Conservation (phyloP, 306 rosid species). For the Sphenostylis stenocarpa region DNA sequence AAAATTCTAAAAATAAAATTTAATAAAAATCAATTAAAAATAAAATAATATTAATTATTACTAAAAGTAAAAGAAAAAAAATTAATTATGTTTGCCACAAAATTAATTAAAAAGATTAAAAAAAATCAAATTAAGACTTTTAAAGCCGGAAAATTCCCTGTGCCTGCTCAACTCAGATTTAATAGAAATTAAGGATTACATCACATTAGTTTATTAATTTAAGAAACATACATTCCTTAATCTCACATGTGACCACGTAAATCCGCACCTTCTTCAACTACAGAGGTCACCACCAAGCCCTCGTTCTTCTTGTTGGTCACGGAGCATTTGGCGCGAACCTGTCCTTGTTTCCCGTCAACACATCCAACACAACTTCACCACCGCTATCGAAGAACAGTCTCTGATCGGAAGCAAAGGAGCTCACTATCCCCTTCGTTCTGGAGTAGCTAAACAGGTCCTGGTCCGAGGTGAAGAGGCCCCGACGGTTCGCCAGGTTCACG, state of each 20-base stretch:
- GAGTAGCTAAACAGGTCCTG: slow-evolving; percentile 39
- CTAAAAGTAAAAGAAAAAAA: no score
- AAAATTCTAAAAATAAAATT: no score
- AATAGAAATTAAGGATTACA: no score
- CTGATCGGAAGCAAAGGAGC: slow-evolving; percentile 38
- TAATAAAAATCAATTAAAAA: no score
- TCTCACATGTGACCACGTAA: not conserved
- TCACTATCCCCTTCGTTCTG: slow-evolving; percentile 40
- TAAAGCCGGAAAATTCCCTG: no score
- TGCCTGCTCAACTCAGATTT: no score
- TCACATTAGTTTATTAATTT: not conserved
- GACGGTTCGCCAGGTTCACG: slow-evolving; percentile 43
- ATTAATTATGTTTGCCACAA: no score
- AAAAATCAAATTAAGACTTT: no score
- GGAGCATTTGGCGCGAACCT: slow-evolving; percentile 46
- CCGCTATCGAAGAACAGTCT: slow-evolving; percentile 41
- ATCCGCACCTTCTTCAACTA: slow-evolving; percentile 26
- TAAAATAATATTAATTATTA: no score
- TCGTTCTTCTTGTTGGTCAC: not conserved
- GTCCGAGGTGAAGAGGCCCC: slow-evolving; percentile 49
- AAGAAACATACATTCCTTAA: not conserved
- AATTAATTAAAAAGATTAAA: no score
- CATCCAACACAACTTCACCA: slow-evolving; percentile 48
- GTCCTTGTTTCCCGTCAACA: slow-evolving; percentile 45
- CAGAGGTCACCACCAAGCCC: not conserved